Percentiles rank a stretch among this genome's conserved stretches.
These are phyloP conservation scores for Chlorella variabilis DNA, from an alignment of 163 green algal genomes.

Conservation along the genomic window DNA sequence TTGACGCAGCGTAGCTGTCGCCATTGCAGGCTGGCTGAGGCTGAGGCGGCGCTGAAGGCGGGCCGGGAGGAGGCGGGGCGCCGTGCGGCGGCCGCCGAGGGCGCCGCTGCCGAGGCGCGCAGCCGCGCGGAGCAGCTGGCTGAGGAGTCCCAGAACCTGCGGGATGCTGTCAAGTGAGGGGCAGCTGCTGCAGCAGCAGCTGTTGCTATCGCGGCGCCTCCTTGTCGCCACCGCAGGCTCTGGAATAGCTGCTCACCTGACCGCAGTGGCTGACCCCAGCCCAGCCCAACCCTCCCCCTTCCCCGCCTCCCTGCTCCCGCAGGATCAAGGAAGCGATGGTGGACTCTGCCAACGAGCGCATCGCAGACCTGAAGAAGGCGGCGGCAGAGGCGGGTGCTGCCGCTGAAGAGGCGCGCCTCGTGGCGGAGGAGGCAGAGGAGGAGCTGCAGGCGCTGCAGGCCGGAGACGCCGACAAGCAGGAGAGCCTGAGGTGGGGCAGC, in stretches of 20 bases:
- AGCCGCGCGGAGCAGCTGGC: conserved; percentile 38
- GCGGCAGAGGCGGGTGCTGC: conserved; percentile 55
- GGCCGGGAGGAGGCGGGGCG: conserved; percentile 48
- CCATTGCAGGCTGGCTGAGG: conserved; percentile 17
- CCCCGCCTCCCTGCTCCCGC: background rate
- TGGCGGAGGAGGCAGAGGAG: conserved; percentile 42
- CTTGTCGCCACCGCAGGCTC: too few species aligned
- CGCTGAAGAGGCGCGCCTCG: conserved; percentile 27
- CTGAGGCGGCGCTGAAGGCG: conserved; percentile 38
- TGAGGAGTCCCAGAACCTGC: conserved; percentile 44
- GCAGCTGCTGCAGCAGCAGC: too few species aligned
- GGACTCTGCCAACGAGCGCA: conserved; percentile 74
- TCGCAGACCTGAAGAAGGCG: conserved; percentile 64
- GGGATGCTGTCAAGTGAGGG: conserved; percentile 70
- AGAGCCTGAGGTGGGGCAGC: conserved; percentile 33
- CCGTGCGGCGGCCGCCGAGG: conserved; percentile 5
- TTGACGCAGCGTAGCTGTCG: background rate
- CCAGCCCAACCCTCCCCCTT: background rate
- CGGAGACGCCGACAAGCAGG: conserved; percentile 30
- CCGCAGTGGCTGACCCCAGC: too few species aligned
- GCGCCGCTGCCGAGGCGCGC: background rate
- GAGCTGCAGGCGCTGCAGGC: conserved; percentile 34
- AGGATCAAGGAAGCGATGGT: conserved; percentile 83
- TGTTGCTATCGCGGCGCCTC: too few species aligned
- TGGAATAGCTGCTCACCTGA: too few species aligned